Conservation (phyloP, 768 basidiomycete species). For the Termitomyces titanicus region DNA sequence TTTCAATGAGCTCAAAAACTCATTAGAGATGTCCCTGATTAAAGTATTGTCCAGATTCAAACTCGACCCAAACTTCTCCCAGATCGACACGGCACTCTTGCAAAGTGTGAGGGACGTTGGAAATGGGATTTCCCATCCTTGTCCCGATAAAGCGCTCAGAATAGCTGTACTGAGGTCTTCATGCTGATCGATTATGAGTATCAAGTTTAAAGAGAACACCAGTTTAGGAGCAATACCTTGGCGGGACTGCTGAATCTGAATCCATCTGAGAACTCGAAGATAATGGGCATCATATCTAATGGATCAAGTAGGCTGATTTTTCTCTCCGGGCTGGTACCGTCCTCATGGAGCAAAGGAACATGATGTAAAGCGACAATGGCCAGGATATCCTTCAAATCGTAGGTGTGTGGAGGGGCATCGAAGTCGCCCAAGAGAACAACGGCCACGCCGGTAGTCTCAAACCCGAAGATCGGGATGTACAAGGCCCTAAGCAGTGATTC, state of each 20-base stretch:
- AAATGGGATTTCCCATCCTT: constrained; percentile 24
- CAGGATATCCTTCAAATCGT: constrained; percentile 34
- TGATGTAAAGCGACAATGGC: constrained; percentile 45
- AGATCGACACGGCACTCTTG: constrained; percentile 36
- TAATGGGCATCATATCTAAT: constrained; percentile 46
- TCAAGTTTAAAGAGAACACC: neutral
- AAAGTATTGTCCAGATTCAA: constrained; percentile 31
- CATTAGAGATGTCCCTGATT: constrained; percentile 38
- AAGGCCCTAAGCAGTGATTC: constrained; percentile 49
- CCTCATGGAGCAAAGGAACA: constrained; percentile 43
- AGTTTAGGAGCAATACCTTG: constrained; percentile 9
- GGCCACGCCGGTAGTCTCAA: constrained; percentile 35
- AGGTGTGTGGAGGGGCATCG: constrained; percentile 18
- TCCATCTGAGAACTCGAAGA: constrained; percentile 27
- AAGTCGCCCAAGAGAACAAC: constrained; percentile 34
- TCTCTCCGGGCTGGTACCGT: constrained; percentile 24
- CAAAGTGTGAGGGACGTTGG: constrained; percentile 22
- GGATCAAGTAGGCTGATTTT: constrained; percentile 52
- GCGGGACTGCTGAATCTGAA: neutral
- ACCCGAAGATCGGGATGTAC: constrained; percentile 36
- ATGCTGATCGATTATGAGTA: constrained; percentile 23
- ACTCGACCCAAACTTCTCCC: constrained; percentile 37
- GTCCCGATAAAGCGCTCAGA: constrained; percentile 19
- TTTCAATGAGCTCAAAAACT: constrained; percentile 46
- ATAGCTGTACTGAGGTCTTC: constrained; percentile 22